Evolutionary conservation across 176 grass and related monocot species (phyloP).

Genomic region (Pharus latifolius): DNA sequence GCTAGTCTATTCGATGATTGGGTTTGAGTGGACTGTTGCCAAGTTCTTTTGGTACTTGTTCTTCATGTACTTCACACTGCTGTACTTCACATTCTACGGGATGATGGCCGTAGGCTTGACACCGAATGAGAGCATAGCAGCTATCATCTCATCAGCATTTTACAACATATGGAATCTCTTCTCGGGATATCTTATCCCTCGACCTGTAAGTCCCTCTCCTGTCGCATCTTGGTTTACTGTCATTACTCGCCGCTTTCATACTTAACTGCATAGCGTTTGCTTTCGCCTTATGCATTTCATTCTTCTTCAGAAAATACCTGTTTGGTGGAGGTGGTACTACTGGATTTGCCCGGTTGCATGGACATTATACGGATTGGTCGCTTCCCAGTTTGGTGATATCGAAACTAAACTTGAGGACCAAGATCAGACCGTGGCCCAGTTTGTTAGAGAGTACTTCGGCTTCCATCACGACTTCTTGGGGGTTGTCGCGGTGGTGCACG

Average conservation of each 20-base stretch:
- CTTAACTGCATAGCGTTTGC: neutral
- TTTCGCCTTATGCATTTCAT: neutral
- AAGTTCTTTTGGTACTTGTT: slow-evolving; percentile 92
- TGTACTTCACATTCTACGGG: slow-evolving; percentile 85
- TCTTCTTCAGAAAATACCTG: slow-evolving; percentile 42
- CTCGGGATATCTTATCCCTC: slow-evolving; percentile 73
- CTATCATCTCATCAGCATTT: slow-evolving; percentile 64
- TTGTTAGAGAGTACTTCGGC: slow-evolving; percentile 43
- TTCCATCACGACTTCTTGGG: slow-evolving; percentile 58
- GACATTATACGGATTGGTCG: slow-evolving; percentile 68
- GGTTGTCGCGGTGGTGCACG: slow-evolving; percentile 45
- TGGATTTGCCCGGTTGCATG: slow-evolving; percentile 70
- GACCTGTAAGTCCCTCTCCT: slow-evolving; percentile 40
- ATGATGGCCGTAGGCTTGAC: slow-evolving; percentile 88
- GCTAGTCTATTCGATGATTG: slow-evolving; percentile 69
- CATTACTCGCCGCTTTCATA: neutral
- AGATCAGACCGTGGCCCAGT: slow-evolving; percentile 14
- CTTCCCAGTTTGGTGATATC: slow-evolving; percentile 63
- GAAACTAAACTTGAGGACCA: neutral
- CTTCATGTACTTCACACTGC: slow-evolving; percentile 93
- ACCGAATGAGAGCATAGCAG: slow-evolving; percentile 62
- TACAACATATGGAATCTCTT: slow-evolving; percentile 83
- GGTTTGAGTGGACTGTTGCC: slow-evolving; percentile 62
- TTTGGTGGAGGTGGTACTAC: slow-evolving; percentile 89
- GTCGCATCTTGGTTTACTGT: neutral